A percentile compares a stretch with the other conserved stretches of the same genome.
Evolutionary conservation across 1,284 basidiomycete genomes (phyloP).

Genomic region (Clitocybe nebularis): DNA sequence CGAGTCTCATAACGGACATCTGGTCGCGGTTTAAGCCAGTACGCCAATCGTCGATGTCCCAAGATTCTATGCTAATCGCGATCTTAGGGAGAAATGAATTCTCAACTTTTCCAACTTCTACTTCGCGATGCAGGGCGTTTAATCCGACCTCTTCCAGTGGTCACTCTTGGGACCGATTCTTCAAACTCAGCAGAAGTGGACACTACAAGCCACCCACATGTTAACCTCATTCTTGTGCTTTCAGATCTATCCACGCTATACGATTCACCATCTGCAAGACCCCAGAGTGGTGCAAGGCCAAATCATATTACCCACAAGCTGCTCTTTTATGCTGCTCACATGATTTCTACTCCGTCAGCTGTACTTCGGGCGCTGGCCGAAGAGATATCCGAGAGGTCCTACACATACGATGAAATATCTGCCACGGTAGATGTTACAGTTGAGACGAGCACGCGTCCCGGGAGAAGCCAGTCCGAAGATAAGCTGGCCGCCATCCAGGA

Average conservation of each 20-base stretch:
- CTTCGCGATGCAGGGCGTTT: conserved; percentile 50
- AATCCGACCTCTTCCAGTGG: conserved; percentile 44
- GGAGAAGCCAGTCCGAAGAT: no score
- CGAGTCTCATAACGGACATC: conserved; percentile 50
- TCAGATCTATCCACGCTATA: conserved; percentile 49
- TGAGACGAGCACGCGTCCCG: no score
- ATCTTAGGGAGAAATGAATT: conserved; percentile 40
- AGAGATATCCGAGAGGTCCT: conserved; percentile 28
- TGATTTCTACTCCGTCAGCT: conserved; percentile 37
- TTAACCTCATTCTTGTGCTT: conserved; percentile 40
- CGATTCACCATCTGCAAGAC: conserved; percentile 16
- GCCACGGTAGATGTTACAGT: no score
- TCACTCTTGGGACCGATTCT: conserved; percentile 20
- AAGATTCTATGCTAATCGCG: no score
- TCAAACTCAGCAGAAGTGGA: conserved; percentile 15
- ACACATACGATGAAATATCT: conserved; percentile 5
- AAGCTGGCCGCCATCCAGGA: no score
- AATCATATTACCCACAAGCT: conserved; percentile 50
- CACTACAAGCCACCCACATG: conserved; percentile 33
- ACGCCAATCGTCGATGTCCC: no score
- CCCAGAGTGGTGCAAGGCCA: conserved; percentile 16
- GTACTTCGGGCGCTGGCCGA: conserved; percentile 39
- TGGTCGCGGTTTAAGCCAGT: conserved; percentile 59
- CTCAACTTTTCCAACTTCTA: conserved; percentile 46
- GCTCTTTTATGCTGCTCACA: conserved; percentile 54